These are phyloP conservation scores for Leishmania arabica DNA, from an alignment of 208 protist genomes.

Conservation along the genomic window DNA sequence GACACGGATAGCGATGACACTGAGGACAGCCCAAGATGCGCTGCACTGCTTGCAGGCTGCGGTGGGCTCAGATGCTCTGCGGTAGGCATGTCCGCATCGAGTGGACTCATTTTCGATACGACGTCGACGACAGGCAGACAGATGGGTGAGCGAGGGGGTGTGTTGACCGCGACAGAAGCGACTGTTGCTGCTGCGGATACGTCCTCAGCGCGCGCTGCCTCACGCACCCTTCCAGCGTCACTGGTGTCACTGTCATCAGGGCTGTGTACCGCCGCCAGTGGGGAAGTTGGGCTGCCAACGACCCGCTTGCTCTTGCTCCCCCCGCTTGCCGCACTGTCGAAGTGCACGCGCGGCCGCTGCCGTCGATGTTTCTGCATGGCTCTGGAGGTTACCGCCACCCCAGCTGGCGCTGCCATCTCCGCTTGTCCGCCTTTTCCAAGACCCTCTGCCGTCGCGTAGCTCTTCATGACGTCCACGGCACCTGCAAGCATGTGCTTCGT, in stretches of 20 bases:
- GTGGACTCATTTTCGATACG: neutral
- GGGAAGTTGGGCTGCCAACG: neutral
- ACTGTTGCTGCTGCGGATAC: neutral
- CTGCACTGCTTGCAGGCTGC: neutral
- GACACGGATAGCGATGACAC: neutral
- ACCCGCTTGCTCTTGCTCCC: neutral
- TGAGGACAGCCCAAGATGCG: neutral
- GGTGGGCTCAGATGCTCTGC: conserved; percentile 5
- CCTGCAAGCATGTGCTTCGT: conserved; percentile 40
- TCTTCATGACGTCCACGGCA: conserved; percentile 35
- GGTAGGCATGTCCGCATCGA: conserved; percentile 14
- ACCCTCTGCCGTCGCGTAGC: conserved; percentile 15
- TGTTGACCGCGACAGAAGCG: neutral
- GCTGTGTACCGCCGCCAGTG: neutral
- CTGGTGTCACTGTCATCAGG: neutral
- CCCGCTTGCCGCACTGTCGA: neutral
- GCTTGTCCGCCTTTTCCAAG: neutral
- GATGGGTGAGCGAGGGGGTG: neutral
- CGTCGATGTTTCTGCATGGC: neutral
- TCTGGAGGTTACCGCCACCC: neutral
- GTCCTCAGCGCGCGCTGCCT: neutral
- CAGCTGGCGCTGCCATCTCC: no score
- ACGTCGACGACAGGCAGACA: neutral
- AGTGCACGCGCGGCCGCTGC: neutral
- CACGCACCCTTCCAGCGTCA: neutral